These are phyloP conservation scores for Hypoxylon sp. DNA, from an alignment of 2,329 filamentous ascomycete species.

Conservation along the genomic window DNA sequence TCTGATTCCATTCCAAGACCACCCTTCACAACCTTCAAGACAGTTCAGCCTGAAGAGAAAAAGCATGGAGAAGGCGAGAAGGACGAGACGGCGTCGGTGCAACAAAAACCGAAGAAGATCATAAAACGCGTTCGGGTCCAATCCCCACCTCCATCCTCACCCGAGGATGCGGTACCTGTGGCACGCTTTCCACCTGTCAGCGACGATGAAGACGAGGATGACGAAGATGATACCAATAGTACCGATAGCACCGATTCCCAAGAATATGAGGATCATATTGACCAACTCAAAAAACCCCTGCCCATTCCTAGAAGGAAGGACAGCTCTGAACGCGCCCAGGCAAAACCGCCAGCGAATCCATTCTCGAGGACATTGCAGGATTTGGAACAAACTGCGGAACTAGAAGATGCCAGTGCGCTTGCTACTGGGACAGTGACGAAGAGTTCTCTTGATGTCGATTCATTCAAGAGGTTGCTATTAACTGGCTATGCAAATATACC, in stretches of 20 bases:
- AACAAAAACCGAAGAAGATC: conserved; percentile 61
- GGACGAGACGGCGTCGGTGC: conserved; percentile 51
- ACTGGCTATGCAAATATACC: conserved; percentile 71
- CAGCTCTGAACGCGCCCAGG: conserved; percentile 40
- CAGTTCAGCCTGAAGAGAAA: conserved; percentile 53
- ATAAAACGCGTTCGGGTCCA: conserved; percentile 77
- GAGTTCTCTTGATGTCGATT: conserved; percentile 77
- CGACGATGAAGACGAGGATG: conserved; percentile 48
- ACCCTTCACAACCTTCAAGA: conserved; percentile 52
- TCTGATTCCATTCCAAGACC: conserved; percentile 39
- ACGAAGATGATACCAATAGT: conserved; percentile 36
- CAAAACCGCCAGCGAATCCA: conserved; percentile 61
- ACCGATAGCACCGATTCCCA: conserved; percentile 48
- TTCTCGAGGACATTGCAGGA: conserved; percentile 70
- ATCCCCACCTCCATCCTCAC: conserved; percentile 72
- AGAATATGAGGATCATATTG: conserved; percentile 46
- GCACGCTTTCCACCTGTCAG: conserved; percentile 45
- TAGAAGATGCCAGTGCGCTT: conserved; percentile 52
- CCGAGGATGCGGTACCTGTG: conserved; percentile 62
- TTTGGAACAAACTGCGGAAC: conserved; percentile 57
- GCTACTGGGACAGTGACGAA: conserved; percentile 52
- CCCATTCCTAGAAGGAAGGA: conserved; percentile 34
- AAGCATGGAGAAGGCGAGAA: conserved; percentile 26
- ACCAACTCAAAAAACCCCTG: conserved; percentile 45
- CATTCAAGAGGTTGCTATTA: conserved; percentile 81